phyloP scores from a whole-genome alignment of 2,329 filamentous ascomycete species.

The Talaromyces verruculosus region DNA sequence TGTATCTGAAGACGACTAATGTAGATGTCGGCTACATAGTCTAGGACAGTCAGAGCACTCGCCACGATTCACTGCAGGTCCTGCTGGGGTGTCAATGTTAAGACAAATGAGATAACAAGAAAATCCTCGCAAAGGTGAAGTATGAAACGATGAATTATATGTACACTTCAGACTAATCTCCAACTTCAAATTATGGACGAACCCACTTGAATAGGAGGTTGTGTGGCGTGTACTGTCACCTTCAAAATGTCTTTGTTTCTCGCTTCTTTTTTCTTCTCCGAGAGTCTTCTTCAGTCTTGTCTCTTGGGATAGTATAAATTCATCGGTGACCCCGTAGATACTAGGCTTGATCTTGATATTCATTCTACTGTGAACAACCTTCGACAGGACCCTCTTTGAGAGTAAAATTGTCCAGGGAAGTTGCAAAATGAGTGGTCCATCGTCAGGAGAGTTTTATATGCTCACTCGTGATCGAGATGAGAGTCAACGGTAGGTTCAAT shows the following conservation, averaged over 20 bases:
- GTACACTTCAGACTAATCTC: no score
- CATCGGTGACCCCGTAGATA: no score
- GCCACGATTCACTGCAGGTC: background rate
- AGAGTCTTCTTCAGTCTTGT: no score
- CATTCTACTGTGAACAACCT: background rate
- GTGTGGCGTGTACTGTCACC: no score
- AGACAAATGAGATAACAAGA: background rate
- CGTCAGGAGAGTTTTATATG: background rate
- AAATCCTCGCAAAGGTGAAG: background rate
- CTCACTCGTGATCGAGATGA: constrained; percentile 1
- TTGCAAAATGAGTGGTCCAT: background rate
- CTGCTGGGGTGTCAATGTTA: background rate
- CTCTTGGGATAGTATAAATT: no score
- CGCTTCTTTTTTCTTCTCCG: no score
- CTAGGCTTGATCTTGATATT: background rate
- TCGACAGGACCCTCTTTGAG: background rate
- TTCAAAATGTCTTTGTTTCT: no score
- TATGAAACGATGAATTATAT: background rate
- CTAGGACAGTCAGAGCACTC: background rate
- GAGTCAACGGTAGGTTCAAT: background rate
- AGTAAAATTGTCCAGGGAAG: background rate
- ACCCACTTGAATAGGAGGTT: no score
- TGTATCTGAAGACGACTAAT: background rate
- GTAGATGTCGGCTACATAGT: background rate
- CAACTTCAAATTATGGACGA: no score